Percentiles rank a stretch among this genome's conserved stretches.
Evolutionary conservation across 352 stramenopile species (phyloP).

Genomic region (Globisporangium nagaii): DNA sequence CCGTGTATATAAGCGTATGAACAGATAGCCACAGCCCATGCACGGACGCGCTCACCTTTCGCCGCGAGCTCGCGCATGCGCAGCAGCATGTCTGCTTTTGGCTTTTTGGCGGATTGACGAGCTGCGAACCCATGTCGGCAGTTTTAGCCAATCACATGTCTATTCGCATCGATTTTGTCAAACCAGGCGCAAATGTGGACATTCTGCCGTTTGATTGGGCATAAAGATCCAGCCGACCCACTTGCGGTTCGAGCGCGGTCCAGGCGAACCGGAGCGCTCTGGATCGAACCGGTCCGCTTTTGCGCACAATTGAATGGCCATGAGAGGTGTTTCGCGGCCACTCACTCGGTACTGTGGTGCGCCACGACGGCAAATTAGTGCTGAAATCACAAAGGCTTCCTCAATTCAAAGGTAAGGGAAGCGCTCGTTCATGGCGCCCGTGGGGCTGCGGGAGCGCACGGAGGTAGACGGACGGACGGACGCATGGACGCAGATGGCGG

Average conservation of each 20-base stretch:
- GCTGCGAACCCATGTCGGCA: background rate
- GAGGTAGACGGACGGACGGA: background rate
- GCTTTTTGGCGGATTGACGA: background rate
- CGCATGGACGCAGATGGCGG: background rate
- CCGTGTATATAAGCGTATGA: background rate
- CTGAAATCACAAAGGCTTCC: conserved; percentile 87
- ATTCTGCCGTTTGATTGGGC: conserved; percentile 17
- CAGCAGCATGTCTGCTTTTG: conserved; percentile 16
- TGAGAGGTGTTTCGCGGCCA: conserved; percentile 26
- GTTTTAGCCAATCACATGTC: conserved; percentile 23
- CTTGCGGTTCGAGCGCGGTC: conserved; percentile 4
- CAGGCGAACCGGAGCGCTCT: background rate
- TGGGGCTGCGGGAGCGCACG: too few relatives aligned
- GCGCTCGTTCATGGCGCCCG: background rate
- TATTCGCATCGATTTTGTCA: background rate
- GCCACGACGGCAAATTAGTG: conserved; percentile 40
- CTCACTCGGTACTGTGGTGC: conserved; percentile 5
- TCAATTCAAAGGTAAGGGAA: conserved; percentile 72
- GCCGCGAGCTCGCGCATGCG: conserved; percentile 26
- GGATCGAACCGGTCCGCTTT: conserved; percentile 29
- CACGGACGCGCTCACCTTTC: conserved; percentile 3
- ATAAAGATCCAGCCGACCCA: conserved; percentile 1
- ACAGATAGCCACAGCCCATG: background rate
- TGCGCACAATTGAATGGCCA: conserved; percentile 60
- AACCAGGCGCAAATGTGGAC: background rate